Conservation (phyloP, 2,329 filamentous ascomycete species). For the Neonectria ditissima region DNA sequence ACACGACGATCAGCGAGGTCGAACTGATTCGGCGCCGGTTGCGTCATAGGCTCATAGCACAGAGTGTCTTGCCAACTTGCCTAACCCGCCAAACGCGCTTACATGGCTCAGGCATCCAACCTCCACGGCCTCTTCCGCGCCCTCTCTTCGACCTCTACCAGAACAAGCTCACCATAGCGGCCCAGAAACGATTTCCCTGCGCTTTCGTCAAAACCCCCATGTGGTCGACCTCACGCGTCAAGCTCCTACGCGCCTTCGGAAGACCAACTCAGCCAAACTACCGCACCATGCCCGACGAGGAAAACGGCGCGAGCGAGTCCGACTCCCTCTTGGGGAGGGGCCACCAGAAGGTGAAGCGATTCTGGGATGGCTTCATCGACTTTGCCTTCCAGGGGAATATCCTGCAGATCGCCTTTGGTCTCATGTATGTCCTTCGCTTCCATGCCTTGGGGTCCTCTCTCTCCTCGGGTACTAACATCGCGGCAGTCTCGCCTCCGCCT, state of each 20-base stretch:
- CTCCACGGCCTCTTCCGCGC: not conserved
- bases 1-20: constrained; percentile 10
- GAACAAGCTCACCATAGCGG: not conserved
- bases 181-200: not conserved
- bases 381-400: constrained; percentile 82
- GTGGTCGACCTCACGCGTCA: constrained; percentile 1
- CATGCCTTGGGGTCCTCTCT: not conserved
- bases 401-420: constrained; percentile 78
- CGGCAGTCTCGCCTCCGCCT: constrained; percentile 73
- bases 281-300: constrained; percentile 51
- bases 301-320: constrained; percentile 49
- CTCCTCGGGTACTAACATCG: constrained; percentile 14
- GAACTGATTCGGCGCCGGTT: constrained; percentile 7
- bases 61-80: not conserved
- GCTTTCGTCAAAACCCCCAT: not conserved
- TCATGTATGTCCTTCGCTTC: constrained; percentile 68
- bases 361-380: constrained; percentile 75
- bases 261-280: constrained; percentile 20
- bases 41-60: constrained; percentile 22
- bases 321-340: constrained; percentile 60
- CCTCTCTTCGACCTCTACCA: not conserved
- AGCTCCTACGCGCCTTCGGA: constrained; percentile 1
- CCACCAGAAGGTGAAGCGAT: constrained; percentile 59
- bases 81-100: constrained; percentile 16
- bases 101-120: constrained; percentile 7